Percentiles rank a stretch among this genome's conserved stretches.
phyloP scores from a whole-genome alignment of 805 yeast species.

The Starmerella floricola region DNA sequence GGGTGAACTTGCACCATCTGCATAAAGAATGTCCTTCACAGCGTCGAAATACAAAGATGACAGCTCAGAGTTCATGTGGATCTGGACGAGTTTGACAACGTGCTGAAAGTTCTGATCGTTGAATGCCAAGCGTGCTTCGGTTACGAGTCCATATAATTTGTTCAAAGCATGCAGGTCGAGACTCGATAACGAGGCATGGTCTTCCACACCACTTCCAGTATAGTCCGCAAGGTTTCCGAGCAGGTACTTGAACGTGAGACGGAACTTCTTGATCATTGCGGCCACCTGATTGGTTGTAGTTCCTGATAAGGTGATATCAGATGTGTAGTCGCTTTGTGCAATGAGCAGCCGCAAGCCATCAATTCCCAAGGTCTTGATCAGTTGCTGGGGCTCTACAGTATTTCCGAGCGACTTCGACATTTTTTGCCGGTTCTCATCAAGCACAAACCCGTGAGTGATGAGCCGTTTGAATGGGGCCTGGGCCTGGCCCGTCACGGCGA shows the following conservation, averaged over 20 bases:
- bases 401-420: conserved; percentile 94
- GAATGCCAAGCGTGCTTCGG: conserved; percentile 36
- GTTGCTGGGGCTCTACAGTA: conserved; percentile 53
- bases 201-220: conserved; percentile 5
- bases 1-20: conserved; percentile 40
- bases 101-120: conserved; percentile 52
- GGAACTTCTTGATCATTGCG: conserved; percentile 66
- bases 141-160: conserved; percentile 39
- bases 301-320: conserved; percentile 65
- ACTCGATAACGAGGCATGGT: conserved; percentile 6
- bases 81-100: conserved; percentile 53
- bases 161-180: conserved; percentile 54
- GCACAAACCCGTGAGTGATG: conserved; percentile 85
- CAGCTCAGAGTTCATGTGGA: conserved; percentile 60
- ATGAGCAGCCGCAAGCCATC: conserved; percentile 88
- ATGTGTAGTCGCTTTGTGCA: conserved; percentile 76
- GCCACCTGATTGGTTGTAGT: conserved; percentile 62
- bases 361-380: conserved; percentile 59
- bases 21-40: conserved; percentile 73
- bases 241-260: conserved; percentile 69
- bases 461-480: conserved; percentile 59
- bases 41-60: conserved; percentile 81
- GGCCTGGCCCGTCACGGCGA: conserved; percentile 35
- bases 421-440: conserved; percentile 74
- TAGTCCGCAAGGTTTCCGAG: conserved; percentile 59